Conservation (phyloP, 352 stramenopile genomes). For the Elongisporangium senticosum region DNA sequence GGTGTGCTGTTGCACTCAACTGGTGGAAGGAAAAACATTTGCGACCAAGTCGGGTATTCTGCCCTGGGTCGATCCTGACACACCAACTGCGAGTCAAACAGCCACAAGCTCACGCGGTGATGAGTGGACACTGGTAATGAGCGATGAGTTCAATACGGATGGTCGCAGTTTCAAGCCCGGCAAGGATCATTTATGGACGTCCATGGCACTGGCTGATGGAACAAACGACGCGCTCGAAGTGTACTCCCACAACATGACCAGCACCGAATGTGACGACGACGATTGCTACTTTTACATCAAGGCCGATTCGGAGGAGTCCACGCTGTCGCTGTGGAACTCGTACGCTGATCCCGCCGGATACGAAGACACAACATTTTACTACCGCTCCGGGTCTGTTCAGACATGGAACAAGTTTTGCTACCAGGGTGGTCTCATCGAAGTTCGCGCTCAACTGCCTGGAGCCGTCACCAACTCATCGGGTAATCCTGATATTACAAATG, state of each 20-base stretch:
- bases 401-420: conserved; percentile 91
- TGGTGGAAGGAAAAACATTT: conserved; percentile 5
- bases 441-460: conserved; percentile 83
- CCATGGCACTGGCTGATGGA: conserved; percentile 58
- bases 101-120: conserved; percentile 48
- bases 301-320: conserved; percentile 22
- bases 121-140: conserved; percentile 60
- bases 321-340: conserved; percentile 36
- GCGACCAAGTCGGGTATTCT: conserved; percentile 32
- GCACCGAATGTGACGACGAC: conserved; percentile 33
- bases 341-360: conserved; percentile 37
- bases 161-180: conserved; percentile 86
- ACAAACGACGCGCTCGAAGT: conserved; percentile 61
- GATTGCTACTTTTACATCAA: conserved; percentile 51
- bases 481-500: conserved; percentile 23
- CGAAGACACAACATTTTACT: conserved; percentile 27
- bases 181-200: conserved; percentile 92
- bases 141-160: conserved; percentile 45
- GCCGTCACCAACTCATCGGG: conserved; percentile 31
- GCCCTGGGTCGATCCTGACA: conserved; percentile 59
- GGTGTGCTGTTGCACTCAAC: too few relatives aligned
- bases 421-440: conserved; percentile 80
- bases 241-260: conserved; percentile 58
- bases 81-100: conserved; percentile 23
- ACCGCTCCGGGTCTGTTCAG: conserved; percentile 32